Evolutionary conservation across 805 yeast species (phyloP).

Genomic region (Sugiyamaella mastotermitis): DNA sequence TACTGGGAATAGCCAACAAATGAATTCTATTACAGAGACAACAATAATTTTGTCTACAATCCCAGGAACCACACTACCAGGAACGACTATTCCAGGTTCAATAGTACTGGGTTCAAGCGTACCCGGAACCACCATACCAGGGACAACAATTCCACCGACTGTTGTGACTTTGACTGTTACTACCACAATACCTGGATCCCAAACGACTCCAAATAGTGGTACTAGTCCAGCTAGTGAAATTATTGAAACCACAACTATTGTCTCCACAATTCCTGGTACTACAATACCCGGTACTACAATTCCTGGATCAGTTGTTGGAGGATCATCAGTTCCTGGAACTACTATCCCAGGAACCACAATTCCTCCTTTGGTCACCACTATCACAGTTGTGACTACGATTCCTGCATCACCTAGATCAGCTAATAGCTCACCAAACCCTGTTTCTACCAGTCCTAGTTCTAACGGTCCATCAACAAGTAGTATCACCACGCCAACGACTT

Average conservation of each 20-base stretch:
- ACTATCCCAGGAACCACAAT: slow-evolving; percentile 11
- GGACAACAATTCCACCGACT: slow-evolving; percentile 2
- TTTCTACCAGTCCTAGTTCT: neutral
- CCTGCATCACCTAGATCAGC: neutral
- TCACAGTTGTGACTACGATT: neutral
- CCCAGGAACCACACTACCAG: slow-evolving; percentile 9
- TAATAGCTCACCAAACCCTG: neutral
- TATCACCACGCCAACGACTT: neutral
- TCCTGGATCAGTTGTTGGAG: slow-evolving; percentile 5
- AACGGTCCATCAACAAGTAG: neutral
- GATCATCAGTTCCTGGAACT: slow-evolving; percentile 16
- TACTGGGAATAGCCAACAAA: no score
- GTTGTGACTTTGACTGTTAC: slow-evolving; percentile 8
- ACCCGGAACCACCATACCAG: slow-evolving; percentile 8
- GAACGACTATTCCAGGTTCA: slow-evolving; percentile 8
- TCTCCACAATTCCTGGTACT: slow-evolving; percentile 7
- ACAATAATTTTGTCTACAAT: slow-evolving; percentile 7
- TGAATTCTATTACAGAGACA: no score
- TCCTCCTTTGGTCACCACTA: neutral
- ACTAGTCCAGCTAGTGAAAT: no score
- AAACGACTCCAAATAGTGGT: neutral
- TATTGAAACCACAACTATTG: slow-evolving; percentile 3
- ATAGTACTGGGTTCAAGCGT: slow-evolving; percentile 2
- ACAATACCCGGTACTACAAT: slow-evolving; percentile 5
- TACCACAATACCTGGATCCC: neutral